phyloP scores from a whole-genome alignment of 2,329 filamentous ascomycete species.

The Pseudocercospora musae region DNA sequence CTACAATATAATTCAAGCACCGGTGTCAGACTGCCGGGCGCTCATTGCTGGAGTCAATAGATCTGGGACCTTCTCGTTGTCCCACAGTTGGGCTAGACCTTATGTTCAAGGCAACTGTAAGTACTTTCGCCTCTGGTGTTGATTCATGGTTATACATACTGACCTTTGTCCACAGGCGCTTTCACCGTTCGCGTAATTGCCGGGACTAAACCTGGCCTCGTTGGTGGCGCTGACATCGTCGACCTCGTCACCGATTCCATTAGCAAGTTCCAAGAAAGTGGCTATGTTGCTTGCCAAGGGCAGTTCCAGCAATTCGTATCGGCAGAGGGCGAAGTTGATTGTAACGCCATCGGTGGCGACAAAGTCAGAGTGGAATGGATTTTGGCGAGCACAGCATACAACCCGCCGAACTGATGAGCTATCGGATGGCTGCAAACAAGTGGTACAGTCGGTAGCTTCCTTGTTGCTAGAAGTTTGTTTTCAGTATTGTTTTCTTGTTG shows the following conservation, averaged over 20 bases:
- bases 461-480: background rate
- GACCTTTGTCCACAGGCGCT: conserved; percentile 1
- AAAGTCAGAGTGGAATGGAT: conserved; percentile 10
- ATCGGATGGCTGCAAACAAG: background rate
- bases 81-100: conserved; percentile 7
- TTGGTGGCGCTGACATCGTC: conserved; percentile 8
- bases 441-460: background rate
- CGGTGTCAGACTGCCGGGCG: background rate
- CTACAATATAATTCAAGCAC: background rate
- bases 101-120: conserved; percentile 2
- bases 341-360: background rate
- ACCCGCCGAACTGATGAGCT: conserved; percentile 7
- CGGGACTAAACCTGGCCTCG: background rate
- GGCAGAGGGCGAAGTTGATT: conserved; percentile 9
- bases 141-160: background rate
- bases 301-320: conserved; percentile 1
- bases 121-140: background rate
- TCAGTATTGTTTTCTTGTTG: background rate
- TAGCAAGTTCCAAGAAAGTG: background rate
- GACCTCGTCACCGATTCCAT: conserved; percentile 8
- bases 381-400: conserved; percentile 2
- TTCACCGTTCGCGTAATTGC: conserved; percentile 10
- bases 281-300: background rate
- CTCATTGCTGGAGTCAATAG: background rate
- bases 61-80: background rate